Conservation (phyloP, 1,284 basidiomycete genomes). For the Malassezia brasiliensis region DNA sequence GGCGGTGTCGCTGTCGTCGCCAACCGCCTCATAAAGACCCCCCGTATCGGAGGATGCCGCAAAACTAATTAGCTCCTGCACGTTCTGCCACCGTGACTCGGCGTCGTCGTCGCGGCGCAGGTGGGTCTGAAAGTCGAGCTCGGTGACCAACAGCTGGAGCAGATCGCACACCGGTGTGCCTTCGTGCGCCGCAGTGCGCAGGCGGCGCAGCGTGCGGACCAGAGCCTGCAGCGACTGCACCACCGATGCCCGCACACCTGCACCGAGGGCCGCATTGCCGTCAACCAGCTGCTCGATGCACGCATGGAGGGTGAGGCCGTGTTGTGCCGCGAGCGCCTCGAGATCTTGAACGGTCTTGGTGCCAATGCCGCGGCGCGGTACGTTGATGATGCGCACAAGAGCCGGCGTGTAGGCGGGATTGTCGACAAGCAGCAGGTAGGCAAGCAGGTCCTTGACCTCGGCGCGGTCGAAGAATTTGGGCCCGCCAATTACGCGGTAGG, state of each 20-base stretch:
- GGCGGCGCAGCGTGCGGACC: not conserved
- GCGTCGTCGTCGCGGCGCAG: conserved; percentile 62
- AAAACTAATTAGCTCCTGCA: conserved; percentile 62
- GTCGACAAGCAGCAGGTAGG: conserved; percentile 63
- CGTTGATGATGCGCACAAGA: conserved; percentile 67
- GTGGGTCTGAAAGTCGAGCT: conserved; percentile 62
- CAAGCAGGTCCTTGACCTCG: conserved; percentile 72
- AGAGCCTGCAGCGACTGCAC: conserved; percentile 54
- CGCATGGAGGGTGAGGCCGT: conserved; percentile 57
- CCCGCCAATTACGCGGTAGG: conserved; percentile 66
- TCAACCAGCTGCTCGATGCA: conserved; percentile 47
- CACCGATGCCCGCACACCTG: conserved; percentile 38
- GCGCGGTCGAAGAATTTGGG: conserved; percentile 75
- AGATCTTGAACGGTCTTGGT: conserved; percentile 67
- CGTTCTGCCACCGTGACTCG: conserved; percentile 72
- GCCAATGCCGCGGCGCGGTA: conserved; percentile 67
- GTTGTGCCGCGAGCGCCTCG: conserved; percentile 54
- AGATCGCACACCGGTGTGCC: conserved; percentile 60
- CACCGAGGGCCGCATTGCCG: not conserved
- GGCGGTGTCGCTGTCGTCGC: not conserved
- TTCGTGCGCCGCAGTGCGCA: conserved; percentile 53
- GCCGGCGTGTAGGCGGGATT: conserved; percentile 65
- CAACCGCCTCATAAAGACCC: not conserved
- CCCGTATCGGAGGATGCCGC: conserved; percentile 10
- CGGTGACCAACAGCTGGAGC: conserved; percentile 57